A percentile compares a stretch with the other conserved stretches of the same genome.
Conservation (phyloP, 768 basidiomycete species). For the Lentinula raphanica region DNA sequence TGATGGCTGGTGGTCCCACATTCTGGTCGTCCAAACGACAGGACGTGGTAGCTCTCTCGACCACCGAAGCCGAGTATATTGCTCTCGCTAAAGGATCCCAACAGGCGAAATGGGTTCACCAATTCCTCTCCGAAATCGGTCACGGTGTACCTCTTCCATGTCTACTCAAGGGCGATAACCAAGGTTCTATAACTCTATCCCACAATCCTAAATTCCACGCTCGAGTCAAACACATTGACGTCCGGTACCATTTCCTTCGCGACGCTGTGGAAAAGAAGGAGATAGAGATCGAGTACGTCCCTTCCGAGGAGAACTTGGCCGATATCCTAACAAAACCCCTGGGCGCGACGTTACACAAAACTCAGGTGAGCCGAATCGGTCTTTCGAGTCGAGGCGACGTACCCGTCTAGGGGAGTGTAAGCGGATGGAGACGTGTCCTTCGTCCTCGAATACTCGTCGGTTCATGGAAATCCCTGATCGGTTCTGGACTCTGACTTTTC, state of each 20-base stretch:
- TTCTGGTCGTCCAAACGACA: slow-evolving; percentile 4
- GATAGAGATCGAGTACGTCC: slow-evolving; percentile 1
- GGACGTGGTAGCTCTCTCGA: not conserved
- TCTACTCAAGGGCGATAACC: not conserved
- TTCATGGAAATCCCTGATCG: too few relatives aligned
- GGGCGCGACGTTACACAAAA: not conserved
- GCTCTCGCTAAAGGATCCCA: not conserved
- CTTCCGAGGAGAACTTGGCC: slow-evolving; percentile 21
- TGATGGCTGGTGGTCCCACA: not conserved
- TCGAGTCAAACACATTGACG: slow-evolving; percentile 31
- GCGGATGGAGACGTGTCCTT: not conserved
- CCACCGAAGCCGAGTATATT: not conserved
- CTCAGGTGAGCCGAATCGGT: not conserved
- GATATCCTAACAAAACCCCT: slow-evolving; percentile 21
- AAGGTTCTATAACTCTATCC: slow-evolving; percentile 15
- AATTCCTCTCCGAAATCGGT: not conserved
- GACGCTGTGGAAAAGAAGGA: slow-evolving; percentile 15
- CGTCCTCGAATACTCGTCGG: too few relatives aligned
- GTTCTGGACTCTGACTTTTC: too few relatives aligned
- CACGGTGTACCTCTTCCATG: not conserved
- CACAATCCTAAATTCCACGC: slow-evolving; percentile 21
- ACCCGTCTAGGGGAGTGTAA: not conserved
- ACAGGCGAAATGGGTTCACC: slow-evolving; percentile 2
- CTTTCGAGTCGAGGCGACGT: too few relatives aligned
- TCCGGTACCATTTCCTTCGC: slow-evolving; percentile 26